Percentiles rank a stretch among this genome's conserved stretches.
phyloP scores from a whole-genome alignment of 148 eudicot species.

The Rhododendron kiyosumense region DNA sequence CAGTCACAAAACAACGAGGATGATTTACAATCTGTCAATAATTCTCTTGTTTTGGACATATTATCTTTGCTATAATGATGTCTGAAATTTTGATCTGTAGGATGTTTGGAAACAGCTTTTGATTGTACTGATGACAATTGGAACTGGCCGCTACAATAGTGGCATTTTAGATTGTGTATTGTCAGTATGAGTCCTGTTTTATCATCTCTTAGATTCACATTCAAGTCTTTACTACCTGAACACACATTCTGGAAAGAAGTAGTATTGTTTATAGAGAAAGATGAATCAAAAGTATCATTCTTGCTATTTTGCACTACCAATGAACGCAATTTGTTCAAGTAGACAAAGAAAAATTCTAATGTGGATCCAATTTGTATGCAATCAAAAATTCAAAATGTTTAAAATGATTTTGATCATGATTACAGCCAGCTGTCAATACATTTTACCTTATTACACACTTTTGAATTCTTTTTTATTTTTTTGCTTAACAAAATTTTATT shows the following conservation, averaged over 20 bases:
- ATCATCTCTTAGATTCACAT: background rate
- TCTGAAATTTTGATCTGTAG: background rate
- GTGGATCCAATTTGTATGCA: background rate
- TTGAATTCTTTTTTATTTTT: slow-evolving; percentile 15
- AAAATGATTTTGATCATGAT: background rate
- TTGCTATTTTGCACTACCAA: background rate
- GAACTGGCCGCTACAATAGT: background rate
- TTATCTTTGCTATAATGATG: background rate
- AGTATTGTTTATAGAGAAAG: background rate
- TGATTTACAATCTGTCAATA: background rate
- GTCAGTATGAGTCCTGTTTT: background rate
- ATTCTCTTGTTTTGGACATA: background rate
- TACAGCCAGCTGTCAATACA: background rate
- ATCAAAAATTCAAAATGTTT: background rate
- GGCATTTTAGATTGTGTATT: background rate
- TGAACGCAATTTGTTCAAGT: background rate
- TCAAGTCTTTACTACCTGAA: background rate
- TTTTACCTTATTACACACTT: background rate
- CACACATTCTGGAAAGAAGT: background rate
- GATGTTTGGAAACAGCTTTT: background rate
- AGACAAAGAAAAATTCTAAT: background rate
- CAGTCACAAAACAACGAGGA: background rate
- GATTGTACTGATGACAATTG: background rate
- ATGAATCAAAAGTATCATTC: background rate
- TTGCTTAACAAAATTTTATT: slow-evolving; percentile 48